Evolutionary conservation across 306 rosid genomes (phyloP), one percentile per base, ranked within the genome.

Genomic region (Malus orientalis): DNA sequence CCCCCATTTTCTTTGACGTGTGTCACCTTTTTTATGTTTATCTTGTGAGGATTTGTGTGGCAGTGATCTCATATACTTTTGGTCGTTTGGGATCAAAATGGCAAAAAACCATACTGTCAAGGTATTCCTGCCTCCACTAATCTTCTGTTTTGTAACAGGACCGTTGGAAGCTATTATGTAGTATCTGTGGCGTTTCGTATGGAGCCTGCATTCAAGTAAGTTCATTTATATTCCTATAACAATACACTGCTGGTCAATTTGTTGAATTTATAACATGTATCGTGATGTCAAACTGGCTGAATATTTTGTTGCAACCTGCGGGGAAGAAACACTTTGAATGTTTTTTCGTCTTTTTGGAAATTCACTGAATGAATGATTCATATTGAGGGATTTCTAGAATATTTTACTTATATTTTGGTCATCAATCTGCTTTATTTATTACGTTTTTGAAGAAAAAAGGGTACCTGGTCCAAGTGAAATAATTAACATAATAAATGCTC

Each of bases 131-230:
- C 59, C 77, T 65, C 67, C 61, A 11, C 22, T 16, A 68, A 45
- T 80, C n/a, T 14, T 51, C 58, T 68, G 55, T 75, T 75, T 42
- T 80, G 73, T 75, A 83, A 83, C 89, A 95, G 99, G 97, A 95
- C 75, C 99, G 99, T 77, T 95, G 99, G 99, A 95, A 92, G 90
- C 88, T 96, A 84, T 83, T 92, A 85, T 92, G 99, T 73, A 89
- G 93, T 87, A 96, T 96, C 81, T 96, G 99, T 40, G 93, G 96
- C 66, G 97, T 96, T 74, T 84, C 98, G 65, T 96, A 95, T 83
- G 99, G 99, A 74, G 99, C 99, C 47, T 95, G 99, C 86, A 95
- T 95, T 81, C 99, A 95, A 84, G 99, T 92, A 88, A 86, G 97
- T 78, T 42, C 45, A 81, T 73, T 77, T 44, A 11, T 66, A 51